Conservation (phyloP, 768 basidiomycete genomes). For the Myochromella boudieri region DNA sequence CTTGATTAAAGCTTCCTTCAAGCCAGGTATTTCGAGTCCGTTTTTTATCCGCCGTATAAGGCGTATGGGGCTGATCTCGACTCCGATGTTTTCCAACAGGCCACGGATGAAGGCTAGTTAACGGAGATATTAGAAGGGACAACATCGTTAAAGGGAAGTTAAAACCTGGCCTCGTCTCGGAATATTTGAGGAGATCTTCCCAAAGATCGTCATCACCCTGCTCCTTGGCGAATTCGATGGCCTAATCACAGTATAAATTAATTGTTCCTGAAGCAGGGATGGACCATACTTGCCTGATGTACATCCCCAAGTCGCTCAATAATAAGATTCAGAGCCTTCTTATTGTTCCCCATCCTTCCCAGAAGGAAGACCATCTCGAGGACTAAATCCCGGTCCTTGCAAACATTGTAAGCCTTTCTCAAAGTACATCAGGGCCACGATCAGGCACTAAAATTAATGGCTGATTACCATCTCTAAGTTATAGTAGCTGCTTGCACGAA, state of each 20-base stretch:
- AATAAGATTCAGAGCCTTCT: conserved; percentile 89
- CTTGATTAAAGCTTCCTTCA: conserved; percentile 94
- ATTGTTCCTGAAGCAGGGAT: neutral
- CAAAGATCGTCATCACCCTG: conserved; percentile 96
- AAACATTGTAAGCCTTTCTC: conserved; percentile 79
- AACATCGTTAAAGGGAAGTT: neutral
- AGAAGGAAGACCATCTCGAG: conserved; percentile 97
- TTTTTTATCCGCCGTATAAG: conserved; percentile 94
- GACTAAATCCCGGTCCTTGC: conserved; percentile 82
- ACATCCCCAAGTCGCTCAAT: conserved; percentile 95
- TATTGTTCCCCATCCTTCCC: conserved; percentile 97
- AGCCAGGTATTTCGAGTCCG: conserved; percentile 92
- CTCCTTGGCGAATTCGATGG: conserved; percentile 97
- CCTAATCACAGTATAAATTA: conserved; percentile 40
- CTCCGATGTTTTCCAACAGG: conserved; percentile 91
- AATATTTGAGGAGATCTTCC: conserved; percentile 94
- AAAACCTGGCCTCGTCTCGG: conserved; percentile 84
- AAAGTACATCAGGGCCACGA: neutral
- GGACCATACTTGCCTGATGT: conserved; percentile 58
- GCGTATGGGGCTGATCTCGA: conserved; percentile 93
- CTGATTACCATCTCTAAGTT: conserved; percentile 80
- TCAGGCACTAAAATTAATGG: neutral
- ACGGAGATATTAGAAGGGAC: conserved; percentile 1
- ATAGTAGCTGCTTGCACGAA: conserved; percentile 89
- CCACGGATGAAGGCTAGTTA: conserved; percentile 87